Base-by-base conservation (phyloP, 805 yeast genomes). In the Ogataea zsoltii region DNA sequence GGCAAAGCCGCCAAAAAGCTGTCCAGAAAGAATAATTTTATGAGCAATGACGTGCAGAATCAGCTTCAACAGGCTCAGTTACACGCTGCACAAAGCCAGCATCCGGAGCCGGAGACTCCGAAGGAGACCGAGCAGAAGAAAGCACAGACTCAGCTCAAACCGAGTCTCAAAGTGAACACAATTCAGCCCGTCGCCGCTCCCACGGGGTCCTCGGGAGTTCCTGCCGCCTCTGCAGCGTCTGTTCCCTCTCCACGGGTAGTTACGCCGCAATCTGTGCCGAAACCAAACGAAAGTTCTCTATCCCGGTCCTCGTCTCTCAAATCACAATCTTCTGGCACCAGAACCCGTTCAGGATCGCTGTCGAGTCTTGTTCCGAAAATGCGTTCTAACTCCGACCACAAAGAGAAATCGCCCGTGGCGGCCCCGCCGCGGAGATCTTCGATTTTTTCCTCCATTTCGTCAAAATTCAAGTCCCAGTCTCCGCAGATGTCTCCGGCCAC, bases 1-100 rank as follows among this genome's bases (percentile, higher is more conserved):
- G 91, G 91, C n/a, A 83, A 83, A 60, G 81, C 83, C 33, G 72
- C 64, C 28, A 80, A 77, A 66, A 80, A 77, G 51, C 58, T 75
- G 39, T 67, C 76, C 33, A 76, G 75, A 53, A 74, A 71, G 53
- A 58, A 63, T 21, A 58, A 57, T 37, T 55, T 58, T 12, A 52
- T 64, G 10, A 60, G 59, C 38, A 55, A 49, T 31, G 67, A 63
- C 28, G 66, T 60, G 16, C 64, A 63, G 45, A 57, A 64, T 10
- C 68, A 63, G 28, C 42, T 60, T 2, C 51, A 58, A 43, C 61
- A 54, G 29, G 64, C 65, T 10, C 65, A 61, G 42, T 54, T 52
- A 26, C 58, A 57, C 42, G 58, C 57, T n/a, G 50, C 54, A 13
- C 51, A 47, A 26, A 44, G 13, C 23, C 45, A 43, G 15, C 45